These are phyloP conservation scores for Schwanniomyces sp. DNA, from an alignment of 805 yeast species.

Conservation along the genomic window DNA sequence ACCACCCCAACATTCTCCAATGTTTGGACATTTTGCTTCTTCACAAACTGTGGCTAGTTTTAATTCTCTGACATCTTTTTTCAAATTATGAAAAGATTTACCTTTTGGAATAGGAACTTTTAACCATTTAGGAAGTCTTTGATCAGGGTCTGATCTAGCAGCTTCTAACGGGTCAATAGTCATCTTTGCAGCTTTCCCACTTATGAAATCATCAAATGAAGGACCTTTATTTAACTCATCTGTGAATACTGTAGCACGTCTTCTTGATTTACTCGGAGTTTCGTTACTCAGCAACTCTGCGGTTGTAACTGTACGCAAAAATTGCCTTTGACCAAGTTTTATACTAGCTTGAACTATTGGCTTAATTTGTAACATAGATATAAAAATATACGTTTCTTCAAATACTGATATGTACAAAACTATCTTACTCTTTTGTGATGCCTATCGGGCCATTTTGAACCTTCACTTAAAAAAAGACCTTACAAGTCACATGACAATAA, in stretches of 20 bases:
- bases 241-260: constrained; percentile 60
- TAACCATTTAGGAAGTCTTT: constrained; percentile 87
- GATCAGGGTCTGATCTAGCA: constrained; percentile 66
- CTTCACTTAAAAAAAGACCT: neutral
- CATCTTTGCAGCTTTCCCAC: constrained; percentile 73
- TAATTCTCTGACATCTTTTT: constrained; percentile 83
- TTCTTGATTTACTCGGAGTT: constrained; percentile 32
- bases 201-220: constrained; percentile 85
- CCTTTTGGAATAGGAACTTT: constrained; percentile 98
- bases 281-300: constrained; percentile 10
- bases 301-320: constrained; percentile 12
- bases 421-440: neutral
- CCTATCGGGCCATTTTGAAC: neutral
- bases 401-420: neutral
- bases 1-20: constrained; percentile 99
- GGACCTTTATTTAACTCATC: constrained; percentile 83
- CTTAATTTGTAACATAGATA: neutral
- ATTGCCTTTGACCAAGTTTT: neutral
- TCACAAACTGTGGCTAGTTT: constrained; percentile 95
- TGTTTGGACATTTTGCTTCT: constrained; percentile 99
- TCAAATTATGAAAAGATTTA: constrained; percentile 71
- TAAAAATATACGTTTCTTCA: too few species aligned
- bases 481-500: neutral
- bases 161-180: constrained; percentile 73
- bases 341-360: neutral